Base-by-base conservation (phyloP, 345 rosid genomes). In the Stellera chamaejasme region DNA sequence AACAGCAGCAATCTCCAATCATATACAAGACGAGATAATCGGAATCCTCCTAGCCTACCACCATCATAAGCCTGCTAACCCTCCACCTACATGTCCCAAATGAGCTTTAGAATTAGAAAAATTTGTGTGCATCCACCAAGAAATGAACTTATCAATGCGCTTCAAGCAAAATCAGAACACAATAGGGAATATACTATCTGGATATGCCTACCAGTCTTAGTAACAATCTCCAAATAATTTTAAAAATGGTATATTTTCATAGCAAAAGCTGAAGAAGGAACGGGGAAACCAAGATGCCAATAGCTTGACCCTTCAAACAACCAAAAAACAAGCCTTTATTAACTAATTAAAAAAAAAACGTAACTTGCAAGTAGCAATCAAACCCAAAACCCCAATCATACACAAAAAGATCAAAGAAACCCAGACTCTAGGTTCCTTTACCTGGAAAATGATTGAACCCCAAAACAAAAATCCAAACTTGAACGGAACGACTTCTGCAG, bases 251-350 rank as follows among this genome's bases (percentile, higher is more conserved):
- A n/a, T 32, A n/a, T 32, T 65, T 51, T 23, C 65, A 45, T 55
- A 27, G 48, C 63, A 60, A 56, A 72, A 52, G 56, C 68, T 54
- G 68, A 72, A 56, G 67, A 71, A 1, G 23, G 71, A 56, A 49
- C 43, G 41, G 67, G 53, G 27, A 57, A 56, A 48, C 62, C 66
- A 69, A 62, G 72, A 56, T 27, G 44, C 14, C 28, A 7, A 44
- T n/a, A 58, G 60, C 64, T 2, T 53, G 64, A 59, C 36, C 39
- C 46, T 46, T 41, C 10, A 36, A 36, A 59, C 53, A 58, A 15
- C 23, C 23, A 19, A 36, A 3, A 10, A 23, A 58, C 15, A 59
- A 55, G 51, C 55, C 60, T 56, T 58, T 55, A 63, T 59, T 55
- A 39, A 54, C 54, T 62, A 52, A 5, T 32, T 54, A 64, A 62